Percentiles rank a stretch among this genome's conserved stretches.
These are phyloP conservation scores for Silene coronaria DNA, from an alignment of 179 eudicot genomes.

Conservation along the genomic window DNA sequence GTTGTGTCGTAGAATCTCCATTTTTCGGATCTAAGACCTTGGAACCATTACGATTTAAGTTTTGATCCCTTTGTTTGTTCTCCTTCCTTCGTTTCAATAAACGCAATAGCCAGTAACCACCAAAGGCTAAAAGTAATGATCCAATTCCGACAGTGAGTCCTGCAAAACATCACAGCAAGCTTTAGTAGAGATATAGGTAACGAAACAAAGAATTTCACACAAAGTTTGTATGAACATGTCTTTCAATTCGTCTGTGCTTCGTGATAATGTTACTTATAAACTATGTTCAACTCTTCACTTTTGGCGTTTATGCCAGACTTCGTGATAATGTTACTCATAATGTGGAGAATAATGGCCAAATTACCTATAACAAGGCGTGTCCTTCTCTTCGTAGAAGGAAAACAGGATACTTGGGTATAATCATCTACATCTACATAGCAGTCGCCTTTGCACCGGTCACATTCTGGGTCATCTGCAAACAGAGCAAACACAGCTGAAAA, in stretches of 20 bases:
- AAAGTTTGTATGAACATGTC: no score
- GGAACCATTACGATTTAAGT: constrained; percentile 31
- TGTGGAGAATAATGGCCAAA: neutral
- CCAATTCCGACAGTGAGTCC: constrained; percentile 21
- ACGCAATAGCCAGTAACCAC: constrained; percentile 15
- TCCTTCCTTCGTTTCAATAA: constrained; percentile 18
- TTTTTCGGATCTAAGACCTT: constrained; percentile 10
- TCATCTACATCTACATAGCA: constrained; percentile 3
- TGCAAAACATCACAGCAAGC: no score
- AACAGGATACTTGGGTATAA: neutral
- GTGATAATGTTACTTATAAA: no score
- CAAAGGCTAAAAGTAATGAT: constrained; percentile 6
- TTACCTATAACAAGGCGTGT: constrained; percentile 20
- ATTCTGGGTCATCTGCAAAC: constrained; percentile 2
- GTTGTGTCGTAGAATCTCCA: constrained; percentile 5
- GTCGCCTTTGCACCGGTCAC: constrained; percentile 18
- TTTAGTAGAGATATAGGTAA: no score
- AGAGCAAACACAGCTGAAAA: neutral
- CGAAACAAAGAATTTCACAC: no score
- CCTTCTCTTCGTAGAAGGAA: constrained; percentile 4
- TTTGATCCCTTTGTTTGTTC: constrained; percentile 14
- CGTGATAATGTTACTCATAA: no score
- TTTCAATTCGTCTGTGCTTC: no score
- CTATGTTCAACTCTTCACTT: no score
- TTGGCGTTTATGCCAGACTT: no score